Base-by-base conservation (phyloP, 1,139 yeast genomes). In the Debaryomyces coudertii region DNA sequence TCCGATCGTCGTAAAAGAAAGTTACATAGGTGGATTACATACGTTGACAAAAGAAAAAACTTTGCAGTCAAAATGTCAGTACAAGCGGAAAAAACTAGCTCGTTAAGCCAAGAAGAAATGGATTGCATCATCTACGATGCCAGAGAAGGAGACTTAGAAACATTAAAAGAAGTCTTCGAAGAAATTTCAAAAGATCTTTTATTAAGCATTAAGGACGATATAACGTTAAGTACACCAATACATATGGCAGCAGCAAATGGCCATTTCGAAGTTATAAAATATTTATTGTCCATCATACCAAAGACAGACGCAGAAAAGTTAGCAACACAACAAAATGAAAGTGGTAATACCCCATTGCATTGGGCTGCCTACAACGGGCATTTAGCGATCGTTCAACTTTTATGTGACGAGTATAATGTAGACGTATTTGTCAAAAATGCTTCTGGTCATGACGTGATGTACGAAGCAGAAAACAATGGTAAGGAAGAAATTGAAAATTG, bases 191-290 rank as follows among this genome's bases (percentile, higher is more conserved):
- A 82, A 3, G 66, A 69, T 1, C 65, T 75, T 9, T 63, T 87
- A 40, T 54, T 76, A 37, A 63, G 66, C 4, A 82, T 85, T 48
- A 80, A 78, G 56, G 95, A 88, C 54, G 85, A 83, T 40, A 73
- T 67, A 43, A 78, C 90, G 1, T 67, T 77, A 43, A 80, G 87
- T 45, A 89, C 97, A 0, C 87, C 96, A 9, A 69, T 93, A 43
- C 99, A 93, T 62, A 88, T 89, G 90, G 97, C 98, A 1, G 83
- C 95, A 28, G 99, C 95, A 28, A 93, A 93, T 65, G 98, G 97
- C 0, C 96, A 92, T 62, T 53, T 72, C n/a, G 90, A 83, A 41
- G 81, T 84, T 5, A 79, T 87, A 28, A 66, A 79, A 55, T 86
- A 78, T 59, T 69, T 90, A 38, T 62, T 90, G 37, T 72, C 80